Base-by-base conservation (phyloP, 2,329 filamentous ascomycete species). In the Nannizziopsis barbatae region DNA sequence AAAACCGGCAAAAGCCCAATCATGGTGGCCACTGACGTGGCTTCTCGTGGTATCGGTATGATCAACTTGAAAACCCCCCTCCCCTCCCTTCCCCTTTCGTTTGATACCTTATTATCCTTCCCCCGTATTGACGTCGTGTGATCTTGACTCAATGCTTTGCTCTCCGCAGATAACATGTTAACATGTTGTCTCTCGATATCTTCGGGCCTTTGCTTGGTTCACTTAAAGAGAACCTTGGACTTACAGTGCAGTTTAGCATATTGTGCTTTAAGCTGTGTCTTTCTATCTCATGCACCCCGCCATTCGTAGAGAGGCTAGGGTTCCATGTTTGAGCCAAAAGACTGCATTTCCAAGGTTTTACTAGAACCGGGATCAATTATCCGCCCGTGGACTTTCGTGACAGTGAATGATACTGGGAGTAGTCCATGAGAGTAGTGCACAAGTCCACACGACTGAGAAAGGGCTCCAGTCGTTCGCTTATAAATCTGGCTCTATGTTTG, bases 11-110 rank as follows among this genome's bases (percentile, higher is more conserved):
- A 96, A 78, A 95, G 88, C 75, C 92, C 92, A 67, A 94, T 98
- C 81, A 95, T 98, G 89, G 92, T 98, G 75, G 92, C 92, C 74
- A 98, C 92, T 58, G 92, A 96, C 66, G 92, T 98, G 73, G 92
- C 92, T 74, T 96, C 92, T 67, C 92, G 92, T 89, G 92, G 92
- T 87, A 95, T 98, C 74, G 92, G 92, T 95, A 93, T 94, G 88
- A 90, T 84, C 80, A 74, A 76, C 72, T 73, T 72, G 68, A 70
- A 72, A 27, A 27, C 7, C 22, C 22, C 22, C 22, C 4, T 65
- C 59, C 52, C 57, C 60, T 58, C 60, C 60, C 56, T 60, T 52
- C 45, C 49, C 53, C 43, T 4, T 36, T 43, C 42, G 15, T 36
- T 52, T 39, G 22, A 27, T 7, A 27, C 53, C 53, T 57, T 52